Evolutionary conservation across 192 early-diverging fungal genomes (phyloP), one percentile per base, ranked within the genome.

Genomic region (Phycomyces nitens): DNA sequence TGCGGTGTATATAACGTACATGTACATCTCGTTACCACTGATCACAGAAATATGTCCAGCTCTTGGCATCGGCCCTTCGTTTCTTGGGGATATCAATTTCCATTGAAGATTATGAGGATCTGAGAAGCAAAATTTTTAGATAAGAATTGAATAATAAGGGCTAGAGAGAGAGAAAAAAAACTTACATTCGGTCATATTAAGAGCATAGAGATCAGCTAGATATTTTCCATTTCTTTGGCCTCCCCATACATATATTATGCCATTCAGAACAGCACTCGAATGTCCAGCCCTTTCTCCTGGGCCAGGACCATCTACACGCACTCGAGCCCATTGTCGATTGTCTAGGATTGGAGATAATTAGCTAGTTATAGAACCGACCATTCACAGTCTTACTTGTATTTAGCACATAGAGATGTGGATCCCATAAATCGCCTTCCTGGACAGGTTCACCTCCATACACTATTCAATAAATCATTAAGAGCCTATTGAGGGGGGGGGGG

Each of bases 141-240:
- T n/a, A n/a, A 34, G 29, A 34, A 34, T 34, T 34, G 16, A 22
- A 47, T 24, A n/a, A 56, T 12, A 55, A 64, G 20, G 3, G 21
- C 15, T 52, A 29, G 9, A 14, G 20, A 3, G 16, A 58, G 0
- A 18, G 24, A 53, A 5, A 38, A 10, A 1, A 26, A 22, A 67
- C 76, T 77, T 78, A 80, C 81, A 59, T 39, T 73, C 68, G 23
- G 69, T 80, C 26, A 76, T 56, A 43, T 84, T 79, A 61, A 84
- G 79, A 12, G 72, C 58, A 10, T 71, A 68, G 23, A 84, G 68
- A 12, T 84, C 82, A 43, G 80, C 76, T 27, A 80, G 66, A 23
- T 77, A 80, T 23, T 73, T 67, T 27, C 72, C 75, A 16, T 66
- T 52, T 11, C 66, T 51, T 58, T 74, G 71, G 16, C 82, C 82